Conservation (phyloP, 768 basidiomycete species). For the Calocybe gangraenosa region DNA sequence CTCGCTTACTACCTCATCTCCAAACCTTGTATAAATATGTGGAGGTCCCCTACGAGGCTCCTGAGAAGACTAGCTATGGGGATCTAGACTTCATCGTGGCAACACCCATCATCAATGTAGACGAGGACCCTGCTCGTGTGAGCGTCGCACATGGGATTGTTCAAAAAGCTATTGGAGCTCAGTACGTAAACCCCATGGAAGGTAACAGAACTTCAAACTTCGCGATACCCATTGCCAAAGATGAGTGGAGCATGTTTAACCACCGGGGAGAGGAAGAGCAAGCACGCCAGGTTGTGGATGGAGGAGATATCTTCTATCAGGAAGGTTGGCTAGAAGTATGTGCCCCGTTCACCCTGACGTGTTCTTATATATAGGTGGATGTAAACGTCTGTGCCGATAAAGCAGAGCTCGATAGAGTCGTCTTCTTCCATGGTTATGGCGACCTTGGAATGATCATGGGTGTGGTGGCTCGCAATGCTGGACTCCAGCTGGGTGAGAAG, state of each 20-base stretch:
- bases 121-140: slow-evolving; percentile 14
- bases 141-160: slow-evolving; percentile 33
- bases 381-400: slow-evolving; percentile 52
- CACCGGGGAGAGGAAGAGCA: slow-evolving; percentile 25
- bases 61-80: slow-evolving; percentile 61
- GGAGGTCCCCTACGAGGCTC: slow-evolving; percentile 56
- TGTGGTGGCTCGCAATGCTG: slow-evolving; percentile 46
- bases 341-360: not conserved
- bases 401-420: slow-evolving; percentile 45
- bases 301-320: slow-evolving; percentile 38
- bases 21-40: slow-evolving; percentile 45
- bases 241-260: slow-evolving; percentile 33
- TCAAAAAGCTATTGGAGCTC: slow-evolving; percentile 42
- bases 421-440: slow-evolving; percentile 62
- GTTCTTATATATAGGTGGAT: slow-evolving; percentile 45
- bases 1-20: slow-evolving; percentile 36
- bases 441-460: slow-evolving; percentile 71
- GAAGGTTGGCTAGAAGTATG: slow-evolving; percentile 15
- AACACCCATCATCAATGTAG: slow-evolving; percentile 25
- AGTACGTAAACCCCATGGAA: slow-evolving; percentile 38
- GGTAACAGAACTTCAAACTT: slow-evolving; percentile 62
- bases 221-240: slow-evolving; percentile 41
- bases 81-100: slow-evolving; percentile 69
- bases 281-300: slow-evolving; percentile 19
- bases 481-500: slow-evolving; percentile 44